These are phyloP conservation scores for Termitomyces sp. DNA, from an alignment of 768 basidiomycete species.

Conservation along the genomic window DNA sequence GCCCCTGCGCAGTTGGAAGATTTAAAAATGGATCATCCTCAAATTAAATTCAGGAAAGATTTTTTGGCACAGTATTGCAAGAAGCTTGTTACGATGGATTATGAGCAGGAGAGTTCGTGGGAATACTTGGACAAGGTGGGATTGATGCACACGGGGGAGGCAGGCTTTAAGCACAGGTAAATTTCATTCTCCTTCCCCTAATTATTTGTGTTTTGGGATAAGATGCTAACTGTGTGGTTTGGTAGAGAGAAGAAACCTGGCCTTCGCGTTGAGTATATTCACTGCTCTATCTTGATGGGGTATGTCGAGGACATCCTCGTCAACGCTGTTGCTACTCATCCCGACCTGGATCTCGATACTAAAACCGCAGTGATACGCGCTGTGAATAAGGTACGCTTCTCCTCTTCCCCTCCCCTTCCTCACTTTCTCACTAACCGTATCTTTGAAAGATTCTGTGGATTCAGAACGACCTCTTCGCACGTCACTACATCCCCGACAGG, in stretches of 20 bases:
- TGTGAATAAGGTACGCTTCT: constrained; percentile 35
- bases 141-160: constrained; percentile 43
- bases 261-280: constrained; percentile 33
- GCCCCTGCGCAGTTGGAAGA: constrained; percentile 33
- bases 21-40: constrained; percentile 36
- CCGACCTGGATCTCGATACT: constrained; percentile 28
- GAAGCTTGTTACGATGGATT: constrained; percentile 41
- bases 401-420: neutral
- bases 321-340: constrained; percentile 34
- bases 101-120: constrained; percentile 35
- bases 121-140: constrained; percentile 45
- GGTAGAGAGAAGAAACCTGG: constrained; percentile 21
- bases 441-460: constrained; percentile 39
- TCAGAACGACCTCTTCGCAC: constrained; percentile 30
- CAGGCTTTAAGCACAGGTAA: constrained; percentile 38
- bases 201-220: neutral
- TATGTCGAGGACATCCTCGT: constrained; percentile 42
- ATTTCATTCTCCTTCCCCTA: constrained; percentile 2
- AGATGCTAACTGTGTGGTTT: neutral
- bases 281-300: constrained; percentile 36
- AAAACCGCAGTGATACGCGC: constrained; percentile 38
- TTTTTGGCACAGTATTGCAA: constrained; percentile 27
- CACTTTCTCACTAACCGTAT: neutral
- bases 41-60: constrained; percentile 43
- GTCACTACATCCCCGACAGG: constrained; percentile 12